These are phyloP conservation scores for Pistacia vera DNA, from an alignment of 345 rosid genomes.

Conservation along the genomic window DNA sequence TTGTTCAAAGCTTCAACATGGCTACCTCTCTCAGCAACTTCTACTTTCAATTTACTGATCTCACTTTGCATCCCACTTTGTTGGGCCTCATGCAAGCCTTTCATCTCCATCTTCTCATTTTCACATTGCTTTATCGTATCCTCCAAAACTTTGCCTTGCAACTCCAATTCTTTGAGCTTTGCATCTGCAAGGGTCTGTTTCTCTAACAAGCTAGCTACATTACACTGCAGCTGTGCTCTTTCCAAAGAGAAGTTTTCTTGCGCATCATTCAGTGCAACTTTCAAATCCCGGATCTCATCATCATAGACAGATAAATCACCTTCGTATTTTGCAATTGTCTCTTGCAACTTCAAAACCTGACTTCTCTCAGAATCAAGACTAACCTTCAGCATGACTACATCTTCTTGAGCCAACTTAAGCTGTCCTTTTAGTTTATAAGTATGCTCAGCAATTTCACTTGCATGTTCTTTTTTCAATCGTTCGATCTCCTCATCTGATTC, in stretches of 20 bases:
- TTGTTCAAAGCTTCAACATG: slow-evolving; percentile 44
- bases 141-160: slow-evolving; percentile 38
- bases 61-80: slow-evolving; percentile 35
- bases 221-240: slow-evolving; percentile 54
- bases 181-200: slow-evolving; percentile 40
- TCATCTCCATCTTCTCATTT: slow-evolving; percentile 42
- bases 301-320: slow-evolving; percentile 41
- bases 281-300: slow-evolving; percentile 38
- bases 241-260: slow-evolving; percentile 51
- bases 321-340: slow-evolving; percentile 32
- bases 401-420: slow-evolving; percentile 30
- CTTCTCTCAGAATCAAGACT: slow-evolving; percentile 40
- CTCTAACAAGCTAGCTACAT: slow-evolving; percentile 42
- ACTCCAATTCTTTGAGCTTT: slow-evolving; percentile 48
- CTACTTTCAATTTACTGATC: slow-evolving; percentile 41
- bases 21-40: slow-evolving; percentile 35
- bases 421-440: slow-evolving; percentile 23
- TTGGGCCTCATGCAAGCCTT: slow-evolving; percentile 17
- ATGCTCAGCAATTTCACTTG: slow-evolving; percentile 7
- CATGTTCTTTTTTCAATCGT: slow-evolving; percentile 28
- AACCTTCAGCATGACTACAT: slow-evolving; percentile 23
- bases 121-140: slow-evolving; percentile 37
- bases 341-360: slow-evolving; percentile 47
- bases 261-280: slow-evolving; percentile 46
- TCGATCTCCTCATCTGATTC: slow-evolving; percentile 40